Percentiles rank a stretch among this genome's conserved stretches.
phyloP scores from a whole-genome alignment of 495 filamentous ascomycete species.

The Cercophora newfieldiana region DNA sequence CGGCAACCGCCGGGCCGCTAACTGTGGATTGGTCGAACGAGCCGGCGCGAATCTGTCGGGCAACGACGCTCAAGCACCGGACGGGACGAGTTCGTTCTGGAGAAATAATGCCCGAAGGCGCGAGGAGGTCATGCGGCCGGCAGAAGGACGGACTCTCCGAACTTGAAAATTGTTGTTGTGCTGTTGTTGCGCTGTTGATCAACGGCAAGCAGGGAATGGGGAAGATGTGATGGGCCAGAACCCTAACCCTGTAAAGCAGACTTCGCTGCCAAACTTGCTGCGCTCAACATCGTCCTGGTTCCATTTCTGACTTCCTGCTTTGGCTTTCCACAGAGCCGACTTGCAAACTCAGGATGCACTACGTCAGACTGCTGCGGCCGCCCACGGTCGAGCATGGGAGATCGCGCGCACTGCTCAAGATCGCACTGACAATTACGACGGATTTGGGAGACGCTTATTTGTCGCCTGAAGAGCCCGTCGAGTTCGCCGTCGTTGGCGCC shows the following conservation, averaged over 20 bases:
- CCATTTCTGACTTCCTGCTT: not conserved
- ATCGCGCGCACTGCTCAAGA: slow-evolving; percentile 38
- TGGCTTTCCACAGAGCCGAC: not conserved
- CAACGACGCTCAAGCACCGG: not conserved
- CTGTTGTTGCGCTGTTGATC: not conserved
- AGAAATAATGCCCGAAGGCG: not conserved
- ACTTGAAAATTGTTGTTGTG: not conserved
- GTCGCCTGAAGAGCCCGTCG: slow-evolving; percentile 60
- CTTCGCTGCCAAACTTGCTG: not conserved
- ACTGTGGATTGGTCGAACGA: not conserved
- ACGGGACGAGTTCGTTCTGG: not conserved
- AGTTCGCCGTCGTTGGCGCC: slow-evolving; percentile 50
- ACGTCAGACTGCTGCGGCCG: slow-evolving; percentile 73
- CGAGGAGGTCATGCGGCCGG: not conserved
- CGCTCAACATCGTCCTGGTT: not conserved
- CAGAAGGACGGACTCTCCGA: too few species aligned
- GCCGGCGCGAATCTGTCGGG: not conserved
- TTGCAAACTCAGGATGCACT: slow-evolving; percentile 54
- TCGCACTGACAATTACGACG: slow-evolving; percentile 77
- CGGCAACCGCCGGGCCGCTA: slow-evolving; percentile 16
- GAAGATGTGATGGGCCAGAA: not conserved
- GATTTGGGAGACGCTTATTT: slow-evolving; percentile 88
- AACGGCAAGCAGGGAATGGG: not conserved
- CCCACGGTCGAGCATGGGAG: slow-evolving; percentile 48
- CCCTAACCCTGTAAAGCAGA: slow-evolving; percentile 3